A percentile compares a stretch with the other conserved stretches of the same genome.
phyloP scores from a whole-genome alignment of 176 grass and related monocot species.

The Phoenix dactylifera region DNA sequence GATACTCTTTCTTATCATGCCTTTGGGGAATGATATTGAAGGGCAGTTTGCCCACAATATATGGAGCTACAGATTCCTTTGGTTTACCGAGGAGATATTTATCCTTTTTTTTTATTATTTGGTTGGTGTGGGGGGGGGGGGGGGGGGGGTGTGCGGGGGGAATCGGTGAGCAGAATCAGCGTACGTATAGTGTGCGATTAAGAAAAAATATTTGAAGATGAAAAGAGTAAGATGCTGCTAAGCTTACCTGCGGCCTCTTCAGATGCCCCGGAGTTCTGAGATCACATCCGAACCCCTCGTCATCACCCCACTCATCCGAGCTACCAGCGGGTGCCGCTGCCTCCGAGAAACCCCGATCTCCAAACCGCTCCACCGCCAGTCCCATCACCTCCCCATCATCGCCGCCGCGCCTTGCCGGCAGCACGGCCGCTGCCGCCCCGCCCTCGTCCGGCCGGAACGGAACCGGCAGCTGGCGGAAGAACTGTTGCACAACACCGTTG shows the following conservation, averaged over 20 bases:
- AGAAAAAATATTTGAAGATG: no score
- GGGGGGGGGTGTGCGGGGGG: no score
- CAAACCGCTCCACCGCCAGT: constrained; percentile 23
- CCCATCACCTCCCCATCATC: constrained; percentile 13
- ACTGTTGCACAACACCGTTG: constrained; percentile 68
- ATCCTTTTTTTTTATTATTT: no score
- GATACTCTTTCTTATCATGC: no score
- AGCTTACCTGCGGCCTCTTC: constrained; percentile 38
- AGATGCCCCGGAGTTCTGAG: constrained; percentile 32
- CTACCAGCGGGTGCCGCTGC: neutral
- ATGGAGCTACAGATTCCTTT: no score
- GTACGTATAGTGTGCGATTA: no score
- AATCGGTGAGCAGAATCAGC: no score
- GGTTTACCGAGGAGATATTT: no score
- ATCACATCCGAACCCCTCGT: constrained; percentile 36
- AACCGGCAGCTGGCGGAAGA: constrained; percentile 42
- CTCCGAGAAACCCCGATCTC: neutral
- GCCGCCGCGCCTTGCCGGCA: constrained; percentile 7
- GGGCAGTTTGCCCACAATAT: no score
- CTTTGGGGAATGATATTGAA: no score
- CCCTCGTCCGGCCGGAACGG: constrained; percentile 51
- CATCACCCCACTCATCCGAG: constrained; percentile 36
- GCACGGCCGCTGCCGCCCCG: constrained; percentile 26
- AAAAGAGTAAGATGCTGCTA: neutral
- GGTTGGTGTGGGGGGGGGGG: no score